A percentile compares a stretch with the other conserved stretches of the same genome.
Conservation (phyloP, 495 filamentous ascomycete species). For the Hypoxylon subgilvum region DNA sequence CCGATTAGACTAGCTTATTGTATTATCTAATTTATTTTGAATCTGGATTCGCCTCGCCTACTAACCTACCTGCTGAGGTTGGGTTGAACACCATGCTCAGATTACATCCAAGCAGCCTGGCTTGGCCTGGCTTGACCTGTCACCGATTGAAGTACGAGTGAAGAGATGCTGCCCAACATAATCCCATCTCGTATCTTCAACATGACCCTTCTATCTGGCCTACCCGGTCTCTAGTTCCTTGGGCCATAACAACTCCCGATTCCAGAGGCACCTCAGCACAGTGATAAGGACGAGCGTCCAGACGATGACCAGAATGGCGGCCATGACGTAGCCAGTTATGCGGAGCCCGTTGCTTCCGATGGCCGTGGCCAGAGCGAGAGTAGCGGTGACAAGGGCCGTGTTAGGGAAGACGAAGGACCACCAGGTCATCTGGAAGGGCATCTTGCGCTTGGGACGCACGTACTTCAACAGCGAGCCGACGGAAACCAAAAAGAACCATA, state of each 20-base stretch:
- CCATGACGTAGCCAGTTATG: conserved; percentile 71
- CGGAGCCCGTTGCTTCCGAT: conserved; percentile 66
- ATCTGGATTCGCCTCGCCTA: too few species aligned
- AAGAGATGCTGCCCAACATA: too few species aligned
- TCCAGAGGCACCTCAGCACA: conserved; percentile 72
- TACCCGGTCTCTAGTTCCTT: conserved; percentile 63
- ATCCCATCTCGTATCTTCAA: too few species aligned
- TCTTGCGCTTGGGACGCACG: conserved; percentile 59
- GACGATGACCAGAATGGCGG: conserved; percentile 64
- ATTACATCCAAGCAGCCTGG: too few species aligned
- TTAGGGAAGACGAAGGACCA: conserved; percentile 89
- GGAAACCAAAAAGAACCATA: conserved; percentile 86
- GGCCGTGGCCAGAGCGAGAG: conserved; percentile 71
- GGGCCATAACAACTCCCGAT: conserved; percentile 73
- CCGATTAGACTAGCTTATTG: too few species aligned
- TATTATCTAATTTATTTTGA: too few species aligned
- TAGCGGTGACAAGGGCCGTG: conserved; percentile 75
- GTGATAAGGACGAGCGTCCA: conserved; percentile 72
- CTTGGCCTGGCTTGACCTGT: too few species aligned
- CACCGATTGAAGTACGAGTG: too few species aligned
- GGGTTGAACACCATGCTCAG: too few species aligned
- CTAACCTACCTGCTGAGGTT: too few species aligned
- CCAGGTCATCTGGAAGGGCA: conserved; percentile 87
- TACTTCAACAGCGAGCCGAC: conserved; percentile 79
- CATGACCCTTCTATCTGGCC: conserved; percentile 59